Base-by-base conservation (phyloP, 23 red algal genomes). In the Cyanidioschyzon merolae region DNA sequence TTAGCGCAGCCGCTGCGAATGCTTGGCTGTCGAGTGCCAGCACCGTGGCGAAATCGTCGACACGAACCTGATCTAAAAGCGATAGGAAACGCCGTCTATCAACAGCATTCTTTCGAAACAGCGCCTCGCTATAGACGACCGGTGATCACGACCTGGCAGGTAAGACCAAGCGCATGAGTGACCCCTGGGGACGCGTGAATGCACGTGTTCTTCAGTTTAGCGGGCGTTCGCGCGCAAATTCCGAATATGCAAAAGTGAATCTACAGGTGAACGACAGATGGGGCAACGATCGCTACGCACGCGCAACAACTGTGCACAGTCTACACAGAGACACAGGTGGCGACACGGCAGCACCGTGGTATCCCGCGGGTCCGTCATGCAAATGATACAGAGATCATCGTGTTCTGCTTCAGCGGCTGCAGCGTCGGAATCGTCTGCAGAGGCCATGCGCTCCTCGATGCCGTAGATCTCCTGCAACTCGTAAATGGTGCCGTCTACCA, bases 311-410 rank as follows among this genome's bases (percentile, higher is more conserved):
- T 74, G 74, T 16, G 85, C 82, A 75, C 90, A 95, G 30, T 95
- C 90, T 15, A 79, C 90, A 38, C 90, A 95, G 41, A 95, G 67
- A 76, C 90, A 95, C 32, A 95, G 63, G 74, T 95, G 90, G 57
- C 87, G 87, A 75, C 90, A 95, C 16, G 90, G 90, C 57, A 83
- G 68, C 78, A 95, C 83, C 12, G 82, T 75, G 18, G 77, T 82
- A 18, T 84, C 87, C 39, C 85, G 76, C 75, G 79, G 79, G 29
- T 95, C 87, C 7, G 87, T 83, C 68, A 95, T 68, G 80, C 90
- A 95, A n/a, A 89, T 75, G 2, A 95, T 82, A 51, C 90, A 95
- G 50, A 88, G 83, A 1, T 84, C 63, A 32, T 45, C 40, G 51
- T 36, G 21, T 0, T 81, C 78, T 15, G 34, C 57, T 39, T 3